Conservation (phyloP, 805 yeast species). For the Wickerhamiella azymoides region DNA sequence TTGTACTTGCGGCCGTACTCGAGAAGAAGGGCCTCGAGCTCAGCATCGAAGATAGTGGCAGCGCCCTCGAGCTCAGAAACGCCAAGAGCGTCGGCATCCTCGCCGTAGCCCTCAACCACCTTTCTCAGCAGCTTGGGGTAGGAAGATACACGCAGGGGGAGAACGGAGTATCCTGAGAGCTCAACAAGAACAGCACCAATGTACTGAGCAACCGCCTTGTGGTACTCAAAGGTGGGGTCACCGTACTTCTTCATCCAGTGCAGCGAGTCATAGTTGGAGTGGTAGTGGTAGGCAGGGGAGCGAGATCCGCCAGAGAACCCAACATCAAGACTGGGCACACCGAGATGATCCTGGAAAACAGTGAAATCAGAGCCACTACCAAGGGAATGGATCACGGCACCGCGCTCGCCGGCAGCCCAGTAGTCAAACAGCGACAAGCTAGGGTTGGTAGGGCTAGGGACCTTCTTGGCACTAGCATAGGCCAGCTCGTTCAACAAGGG, state of each 20-base stretch:
- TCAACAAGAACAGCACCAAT: slow-evolving; percentile 38
- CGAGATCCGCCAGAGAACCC: slow-evolving; percentile 35
- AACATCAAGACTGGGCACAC: slow-evolving; percentile 37
- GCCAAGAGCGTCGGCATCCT: slow-evolving; percentile 13
- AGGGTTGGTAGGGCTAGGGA: slow-evolving; percentile 33
- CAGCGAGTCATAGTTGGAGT: slow-evolving; percentile 59
- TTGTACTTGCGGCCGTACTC: slow-evolving; percentile 55
- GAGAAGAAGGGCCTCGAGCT: slow-evolving; percentile 34
- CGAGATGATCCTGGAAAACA: slow-evolving; percentile 31
- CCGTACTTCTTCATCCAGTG: slow-evolving; percentile 54
- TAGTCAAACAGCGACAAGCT: slow-evolving; percentile 23
- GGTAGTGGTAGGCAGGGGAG: slow-evolving; percentile 60
- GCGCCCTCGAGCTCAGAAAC: slow-evolving; percentile 18
- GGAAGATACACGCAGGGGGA: slow-evolving; percentile 30
- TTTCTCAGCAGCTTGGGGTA: slow-evolving; percentile 30
- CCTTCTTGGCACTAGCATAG: slow-evolving; percentile 30
- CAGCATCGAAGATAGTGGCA: slow-evolving; percentile 36
- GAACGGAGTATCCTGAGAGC: slow-evolving; percentile 35
- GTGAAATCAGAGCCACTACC: slow-evolving; percentile 63
- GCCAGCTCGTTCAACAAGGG: slow-evolving; percentile 43
- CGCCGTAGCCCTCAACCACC: slow-evolving; percentile 26
- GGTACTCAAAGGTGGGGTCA: slow-evolving; percentile 49
- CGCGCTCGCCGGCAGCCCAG: slow-evolving; percentile 22
- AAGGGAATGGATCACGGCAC: slow-evolving; percentile 31
- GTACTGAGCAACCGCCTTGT: slow-evolving; percentile 41